Conservation (phyloP, 352 stramenopile species). For the Phytophthora parvispora region DNA sequence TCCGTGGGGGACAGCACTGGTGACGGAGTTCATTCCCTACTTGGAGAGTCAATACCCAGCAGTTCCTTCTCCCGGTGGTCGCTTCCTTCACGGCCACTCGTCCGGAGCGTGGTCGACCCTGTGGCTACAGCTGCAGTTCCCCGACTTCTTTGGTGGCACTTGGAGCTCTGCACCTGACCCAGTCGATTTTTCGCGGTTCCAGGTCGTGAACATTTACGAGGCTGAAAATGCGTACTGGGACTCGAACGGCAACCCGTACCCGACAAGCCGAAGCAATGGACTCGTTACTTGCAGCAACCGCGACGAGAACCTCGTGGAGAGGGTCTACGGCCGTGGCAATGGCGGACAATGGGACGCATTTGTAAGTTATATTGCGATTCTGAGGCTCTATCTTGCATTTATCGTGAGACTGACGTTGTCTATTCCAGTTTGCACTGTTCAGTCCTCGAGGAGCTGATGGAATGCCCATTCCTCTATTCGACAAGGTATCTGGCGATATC, state of each 20-base stretch:
- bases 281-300: slow-evolving; percentile 67
- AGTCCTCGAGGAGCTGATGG: slow-evolving; percentile 58
- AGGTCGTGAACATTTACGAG: slow-evolving; percentile 80
- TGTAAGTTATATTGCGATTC: slow-evolving; percentile 58
- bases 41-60: slow-evolving; percentile 63
- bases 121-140: slow-evolving; percentile 82
- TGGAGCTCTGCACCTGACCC: slow-evolving; percentile 83
- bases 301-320: slow-evolving; percentile 80
- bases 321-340: slow-evolving; percentile 71
- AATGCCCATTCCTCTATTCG: slow-evolving; percentile 71
- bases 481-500: slow-evolving; percentile 83
- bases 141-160: slow-evolving; percentile 76
- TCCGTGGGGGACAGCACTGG: slow-evolving; percentile 74
- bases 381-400: background rate
- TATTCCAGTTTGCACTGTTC: slow-evolving; percentile 68
- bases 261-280: slow-evolving; percentile 65
- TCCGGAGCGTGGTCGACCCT: slow-evolving; percentile 77
- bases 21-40: slow-evolving; percentile 77
- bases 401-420: slow-evolving; percentile 2
- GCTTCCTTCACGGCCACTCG: slow-evolving; percentile 80
- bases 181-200: slow-evolving; percentile 77
- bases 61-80: slow-evolving; percentile 39
- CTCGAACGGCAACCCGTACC: slow-evolving; percentile 57
- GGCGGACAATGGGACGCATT: slow-evolving; percentile 85
- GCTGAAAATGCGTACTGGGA: slow-evolving; percentile 84